phyloP scores from a whole-genome alignment of 495 filamentous ascomycete species.

The Penicillium coffeae region DNA sequence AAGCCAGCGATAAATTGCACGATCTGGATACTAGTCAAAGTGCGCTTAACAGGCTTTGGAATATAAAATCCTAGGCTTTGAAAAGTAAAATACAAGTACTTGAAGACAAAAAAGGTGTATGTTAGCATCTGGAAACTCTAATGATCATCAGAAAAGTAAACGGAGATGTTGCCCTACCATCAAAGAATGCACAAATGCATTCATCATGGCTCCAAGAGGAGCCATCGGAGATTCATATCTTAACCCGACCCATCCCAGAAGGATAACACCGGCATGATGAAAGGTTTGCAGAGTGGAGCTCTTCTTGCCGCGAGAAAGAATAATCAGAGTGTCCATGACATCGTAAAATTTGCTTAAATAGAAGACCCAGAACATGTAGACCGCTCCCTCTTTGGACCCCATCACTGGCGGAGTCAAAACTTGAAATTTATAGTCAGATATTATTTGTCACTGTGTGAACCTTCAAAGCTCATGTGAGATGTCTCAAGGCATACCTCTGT shows the following conservation, averaged over 20 bases:
- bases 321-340: conserved; percentile 79
- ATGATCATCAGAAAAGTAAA: background rate
- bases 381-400: conserved; percentile 3
- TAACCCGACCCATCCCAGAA: conserved; percentile 42
- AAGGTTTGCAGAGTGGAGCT: conserved; percentile 81
- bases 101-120: background rate
- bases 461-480: background rate
- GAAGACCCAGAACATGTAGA: conserved; percentile 69
- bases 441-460: background rate
- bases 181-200: conserved; percentile 75
- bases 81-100: conserved; percentile 18
- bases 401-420: conserved; percentile 1
- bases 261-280: conserved; percentile 85
- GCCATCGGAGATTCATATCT: conserved; percentile 25
- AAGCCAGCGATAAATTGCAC: conserved; percentile 14
- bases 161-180: conserved; percentile 53
- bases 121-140: too few species aligned
- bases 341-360: conserved; percentile 94
- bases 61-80: conserved; percentile 12
- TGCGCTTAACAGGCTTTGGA: conserved; percentile 8
- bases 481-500: conserved; percentile 2
- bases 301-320: conserved; percentile 78
- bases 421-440: background rate
- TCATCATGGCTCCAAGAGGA: conserved; percentile 71
- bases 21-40: conserved; percentile 15